Base-by-base conservation (phyloP, 345 rosid species). In the Eucalyptus decipiens region DNA sequence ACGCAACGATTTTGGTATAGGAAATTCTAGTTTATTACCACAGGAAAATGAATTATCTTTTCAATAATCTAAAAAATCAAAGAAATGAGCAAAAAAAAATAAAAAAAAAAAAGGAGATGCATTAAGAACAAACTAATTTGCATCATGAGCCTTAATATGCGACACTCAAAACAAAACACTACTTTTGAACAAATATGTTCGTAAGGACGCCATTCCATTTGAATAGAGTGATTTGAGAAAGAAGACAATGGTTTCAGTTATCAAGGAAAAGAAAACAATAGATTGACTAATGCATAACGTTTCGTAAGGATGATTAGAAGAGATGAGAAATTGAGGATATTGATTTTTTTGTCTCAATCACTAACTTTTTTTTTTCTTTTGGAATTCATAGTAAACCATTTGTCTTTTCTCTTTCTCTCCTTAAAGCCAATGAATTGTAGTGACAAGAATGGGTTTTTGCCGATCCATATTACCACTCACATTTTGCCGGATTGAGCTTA, bases 211-310 rank as follows among this genome's bases (percentile, higher is more conserved):
- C n/a, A 6, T 24, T 58, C 14, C 65, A 5, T 58, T 58, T 58
- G 65, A 28, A 58, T 58, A 24, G 65, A 24, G 7, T 11, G 30
- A 58, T 24, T 5, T 5, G 30, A 56, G 62, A 24, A 56, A 56
- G 62, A 24, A 56, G 7, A 56, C 11, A 24, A 56, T 14, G 14
- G 9, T 23, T 56, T 24, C 12, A 3, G 7, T 60, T 60, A 26
- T 26, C 14, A 26, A 6, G 67, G 32, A 60, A 60, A 11, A 11
- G 4, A 26, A 26, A 60, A 12, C 2, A 0, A 60, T 60, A 62
- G 16, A 62, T 62, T 8, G 17, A 6, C 5, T 60, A 3, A 26
- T 0, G 3, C 8, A 4, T 30, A 13, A 6, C 6, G 9, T 14
- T 30, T 12, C 16, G 6, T 26, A 26, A 60, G n/a, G 13, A 2